Evolutionary conservation across 805 yeast genomes (phyloP).

Genomic region (Tetrapisispora arboricola): DNA sequence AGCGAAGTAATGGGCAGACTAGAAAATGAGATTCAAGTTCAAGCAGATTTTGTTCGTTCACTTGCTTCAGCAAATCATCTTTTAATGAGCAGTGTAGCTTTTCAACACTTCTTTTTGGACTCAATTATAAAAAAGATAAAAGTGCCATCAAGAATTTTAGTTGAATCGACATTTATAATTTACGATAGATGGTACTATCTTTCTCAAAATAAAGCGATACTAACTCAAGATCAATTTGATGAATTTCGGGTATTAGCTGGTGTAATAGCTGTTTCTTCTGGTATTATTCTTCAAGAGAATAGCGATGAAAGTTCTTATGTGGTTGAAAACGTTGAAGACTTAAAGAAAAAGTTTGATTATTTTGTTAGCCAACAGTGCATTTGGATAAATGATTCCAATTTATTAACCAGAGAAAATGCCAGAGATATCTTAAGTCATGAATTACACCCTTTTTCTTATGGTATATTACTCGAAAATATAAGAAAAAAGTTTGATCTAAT

Average conservation of each 20-base stretch:
- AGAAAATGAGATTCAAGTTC: constrained; percentile 7
- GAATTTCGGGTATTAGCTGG: constrained; percentile 63
- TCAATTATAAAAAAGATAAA: constrained; percentile 22
- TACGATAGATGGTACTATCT: constrained; percentile 26
- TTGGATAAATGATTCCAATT: constrained; percentile 36
- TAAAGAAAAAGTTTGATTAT: constrained; percentile 30
- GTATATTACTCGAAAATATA: constrained; percentile 36
- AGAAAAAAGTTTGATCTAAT: constrained; percentile 22
- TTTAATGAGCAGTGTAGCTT: constrained; percentile 57
- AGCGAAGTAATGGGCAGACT: constrained; percentile 13
- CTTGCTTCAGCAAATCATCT: constrained; percentile 43
- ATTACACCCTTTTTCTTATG: constrained; percentile 45
- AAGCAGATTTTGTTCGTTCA: constrained; percentile 32
- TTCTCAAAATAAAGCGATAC: constrained; percentile 12
- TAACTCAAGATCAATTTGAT: constrained; percentile 30
- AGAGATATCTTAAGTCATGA: constrained; percentile 59
- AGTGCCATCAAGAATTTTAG: constrained; percentile 19
- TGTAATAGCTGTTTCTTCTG: constrained; percentile 59
- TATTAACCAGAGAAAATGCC: constrained; percentile 53
- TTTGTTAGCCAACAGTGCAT: constrained; percentile 41
- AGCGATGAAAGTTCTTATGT: constrained; percentile 6
- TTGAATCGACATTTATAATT: constrained; percentile 30
- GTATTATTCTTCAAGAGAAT: constrained; percentile 38
- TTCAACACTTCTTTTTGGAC: constrained; percentile 55
- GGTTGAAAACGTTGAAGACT: constrained; percentile 19